Base-by-base conservation (phyloP, 768 basidiomycete species). In the Collybia mongolica region DNA sequence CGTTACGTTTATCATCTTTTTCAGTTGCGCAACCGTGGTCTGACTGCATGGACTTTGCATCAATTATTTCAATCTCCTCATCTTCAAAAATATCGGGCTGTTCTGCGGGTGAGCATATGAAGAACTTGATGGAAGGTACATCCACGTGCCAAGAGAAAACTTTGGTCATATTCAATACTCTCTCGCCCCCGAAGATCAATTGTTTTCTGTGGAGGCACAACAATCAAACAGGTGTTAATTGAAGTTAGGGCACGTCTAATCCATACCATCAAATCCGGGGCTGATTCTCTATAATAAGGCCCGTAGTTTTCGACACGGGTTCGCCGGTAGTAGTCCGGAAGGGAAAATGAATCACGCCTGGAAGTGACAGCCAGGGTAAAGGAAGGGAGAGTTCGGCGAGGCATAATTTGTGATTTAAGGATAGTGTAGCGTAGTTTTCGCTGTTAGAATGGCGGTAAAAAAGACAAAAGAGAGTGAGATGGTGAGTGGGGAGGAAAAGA, bases 171-270 rank as follows among this genome's bases (percentile, higher is more conserved):
- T n/a, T 36, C 44, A 46, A 15, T 26, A 22, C 44, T 36, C 37
- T 46, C 32, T 18, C 26, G 44, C 22, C 45, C 45, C 36, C 45
- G 45, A 46, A 18, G 36, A 24, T 46, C 45, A 36, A 46, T 46
- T 7, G 45, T 46, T 24, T 26, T 46, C 45, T 46, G 45, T n/a
- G 22, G 35, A 38, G 44, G 11, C 11, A 22, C 3, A 38, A 38
- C 11, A 18, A 37, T 44, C 14, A 37, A 19, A 32, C 20, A 15
- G 37, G 26, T 20, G 29, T 29, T 38, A 38, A 23, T 12, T 9
- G 24, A 2, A 18, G 44, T 26, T n/a, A 46, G 2, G 19, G 12
- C 7, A 24, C 22, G 28, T 44, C 3, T 8, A 35, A 11, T n/a
- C 4, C 9, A 23, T 46, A 48, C 47, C 47, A 48, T 48, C 26